phyloP scores from a whole-genome alignment of 352 stramenopile genomes.

The Salisapilia sapeloensis region DNA sequence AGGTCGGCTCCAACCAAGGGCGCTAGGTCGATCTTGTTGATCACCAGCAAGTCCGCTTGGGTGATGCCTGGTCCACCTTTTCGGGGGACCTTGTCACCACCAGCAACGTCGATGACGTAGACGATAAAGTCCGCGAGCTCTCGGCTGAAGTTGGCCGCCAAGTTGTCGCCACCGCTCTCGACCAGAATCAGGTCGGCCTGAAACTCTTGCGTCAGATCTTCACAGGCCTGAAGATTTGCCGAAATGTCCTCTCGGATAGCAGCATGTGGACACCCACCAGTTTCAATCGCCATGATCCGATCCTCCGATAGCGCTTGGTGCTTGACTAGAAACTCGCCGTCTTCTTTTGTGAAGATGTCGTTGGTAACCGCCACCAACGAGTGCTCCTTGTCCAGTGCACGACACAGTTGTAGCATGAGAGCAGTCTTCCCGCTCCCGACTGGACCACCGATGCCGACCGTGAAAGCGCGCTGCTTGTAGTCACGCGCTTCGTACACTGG shows the following conservation, averaged over 20 bases:
- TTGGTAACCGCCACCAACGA: constrained; percentile 84
- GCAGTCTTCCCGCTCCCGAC: constrained; percentile 93
- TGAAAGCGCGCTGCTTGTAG: constrained; percentile 82
- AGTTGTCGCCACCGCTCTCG: constrained; percentile 91
- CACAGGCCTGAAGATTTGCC: constrained; percentile 92
- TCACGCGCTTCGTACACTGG: constrained; percentile 29
- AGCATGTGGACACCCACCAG: constrained; percentile 94
- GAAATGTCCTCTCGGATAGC: constrained; percentile 95
- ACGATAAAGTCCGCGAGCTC: constrained; percentile 97
- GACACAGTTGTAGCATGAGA: constrained; percentile 87
- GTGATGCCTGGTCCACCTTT: constrained; percentile 97
- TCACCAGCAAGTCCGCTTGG: constrained; percentile 92
- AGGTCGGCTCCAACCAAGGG: constrained; percentile 90
- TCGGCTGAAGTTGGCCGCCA: constrained; percentile 94
- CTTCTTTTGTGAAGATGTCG: constrained; percentile 98
- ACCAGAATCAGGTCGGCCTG: constrained; percentile 76
- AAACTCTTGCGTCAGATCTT: constrained; percentile 87
- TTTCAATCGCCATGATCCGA: constrained; percentile 94
- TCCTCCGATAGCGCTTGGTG: constrained; percentile 82
- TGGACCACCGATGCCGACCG: constrained; percentile 91
- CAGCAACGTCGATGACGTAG: constrained; percentile 98
- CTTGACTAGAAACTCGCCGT: constrained; percentile 94
- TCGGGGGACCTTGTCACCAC: constrained; percentile 94
- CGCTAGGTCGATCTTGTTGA: constrained; percentile 98
- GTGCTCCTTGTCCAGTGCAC: constrained; percentile 58